These are phyloP conservation scores for Camellia oleifera DNA, from an alignment of 179 eudicot genomes.

Conservation along the genomic window DNA sequence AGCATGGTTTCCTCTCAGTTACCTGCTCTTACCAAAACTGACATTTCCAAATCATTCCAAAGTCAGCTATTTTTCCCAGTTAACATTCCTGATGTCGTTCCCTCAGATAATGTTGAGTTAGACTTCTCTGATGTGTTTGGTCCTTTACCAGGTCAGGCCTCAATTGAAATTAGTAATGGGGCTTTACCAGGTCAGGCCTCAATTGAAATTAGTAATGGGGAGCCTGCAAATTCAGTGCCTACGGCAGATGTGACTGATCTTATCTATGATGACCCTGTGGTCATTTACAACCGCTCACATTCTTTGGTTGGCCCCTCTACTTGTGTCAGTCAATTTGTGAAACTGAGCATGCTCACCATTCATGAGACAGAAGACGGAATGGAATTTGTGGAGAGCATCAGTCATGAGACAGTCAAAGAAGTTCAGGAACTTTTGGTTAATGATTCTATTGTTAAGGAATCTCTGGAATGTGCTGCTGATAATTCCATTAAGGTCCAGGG, in stretches of 20 bases:
- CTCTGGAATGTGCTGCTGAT: background rate
- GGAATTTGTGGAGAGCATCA: slow-evolving; percentile 32
- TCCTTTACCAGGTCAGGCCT: slow-evolving; percentile 33
- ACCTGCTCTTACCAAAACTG: slow-evolving; percentile 29
- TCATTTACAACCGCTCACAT: slow-evolving; percentile 72
- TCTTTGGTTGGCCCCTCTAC: slow-evolving; percentile 89
- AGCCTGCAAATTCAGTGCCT: slow-evolving; percentile 25
- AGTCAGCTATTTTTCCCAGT: slow-evolving; percentile 38
- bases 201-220: slow-evolving; percentile 33
- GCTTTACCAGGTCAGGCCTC: slow-evolving; percentile 19
- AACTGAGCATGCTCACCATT: slow-evolving; percentile 57
- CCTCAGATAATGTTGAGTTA: slow-evolving; percentile 46
- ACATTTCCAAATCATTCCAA: slow-evolving; percentile 40
- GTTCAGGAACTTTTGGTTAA: slow-evolving; percentile 26
- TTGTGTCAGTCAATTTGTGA: slow-evolving; percentile 56
- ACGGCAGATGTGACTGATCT: slow-evolving; percentile 18
- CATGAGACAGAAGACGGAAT: slow-evolving; percentile 41
- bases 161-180: no score
- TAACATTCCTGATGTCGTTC: slow-evolving; percentile 43
- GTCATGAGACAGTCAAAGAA: slow-evolving; percentile 26
- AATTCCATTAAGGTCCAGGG: slow-evolving; percentile 28
- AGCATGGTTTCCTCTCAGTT: slow-evolving; percentile 67
- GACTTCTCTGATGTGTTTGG: slow-evolving; percentile 81
- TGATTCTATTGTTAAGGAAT: slow-evolving; percentile 28
- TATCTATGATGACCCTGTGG: slow-evolving; percentile 45